Evolutionary conservation across 345 rosid species (phyloP).

Genomic region (Eucalyptus dawsonii): DNA sequence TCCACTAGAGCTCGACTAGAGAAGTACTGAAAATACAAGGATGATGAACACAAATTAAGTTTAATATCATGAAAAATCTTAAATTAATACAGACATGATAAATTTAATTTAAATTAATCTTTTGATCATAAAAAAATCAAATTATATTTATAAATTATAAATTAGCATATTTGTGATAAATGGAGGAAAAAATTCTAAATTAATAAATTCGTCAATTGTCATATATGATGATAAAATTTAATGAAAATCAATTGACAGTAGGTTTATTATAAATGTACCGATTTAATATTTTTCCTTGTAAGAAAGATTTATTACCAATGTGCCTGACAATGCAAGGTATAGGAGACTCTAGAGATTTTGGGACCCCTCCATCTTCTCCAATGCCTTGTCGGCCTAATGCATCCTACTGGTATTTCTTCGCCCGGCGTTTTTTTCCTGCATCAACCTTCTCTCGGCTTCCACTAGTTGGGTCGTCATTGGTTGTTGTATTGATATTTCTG

Average conservation of each 20-base stretch:
- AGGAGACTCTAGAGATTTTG: too few relatives aligned
- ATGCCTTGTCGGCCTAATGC: too few relatives aligned
- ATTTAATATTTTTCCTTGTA: too few relatives aligned
- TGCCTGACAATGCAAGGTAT: too few relatives aligned
- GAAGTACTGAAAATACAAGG: neutral
- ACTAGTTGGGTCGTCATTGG: too few relatives aligned
- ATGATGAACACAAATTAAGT: rapidly evolving
- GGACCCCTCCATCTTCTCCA: too few relatives aligned
- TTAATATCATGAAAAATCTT: too few relatives aligned
- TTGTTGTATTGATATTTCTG: too few relatives aligned
- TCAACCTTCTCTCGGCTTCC: too few relatives aligned
- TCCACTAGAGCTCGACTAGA: neutral
- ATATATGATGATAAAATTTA: rapidly evolving
- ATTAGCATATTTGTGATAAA: neutral
- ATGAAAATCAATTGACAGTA: rapidly evolving
- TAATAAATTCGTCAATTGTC: rapidly evolving
- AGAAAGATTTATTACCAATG: too few relatives aligned
- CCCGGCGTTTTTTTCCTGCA: too few relatives aligned
- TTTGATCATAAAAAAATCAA: neutral
- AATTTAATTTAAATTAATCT: neutral
- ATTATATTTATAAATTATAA: neutral
- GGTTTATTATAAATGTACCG: rapidly evolving
- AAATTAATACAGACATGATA: neutral
- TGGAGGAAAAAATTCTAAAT: rapidly evolving
- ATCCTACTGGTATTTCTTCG: too few relatives aligned